Conservation (phyloP, 352 stramenopile species). For the Aphanomyces cochlioides region DNA sequence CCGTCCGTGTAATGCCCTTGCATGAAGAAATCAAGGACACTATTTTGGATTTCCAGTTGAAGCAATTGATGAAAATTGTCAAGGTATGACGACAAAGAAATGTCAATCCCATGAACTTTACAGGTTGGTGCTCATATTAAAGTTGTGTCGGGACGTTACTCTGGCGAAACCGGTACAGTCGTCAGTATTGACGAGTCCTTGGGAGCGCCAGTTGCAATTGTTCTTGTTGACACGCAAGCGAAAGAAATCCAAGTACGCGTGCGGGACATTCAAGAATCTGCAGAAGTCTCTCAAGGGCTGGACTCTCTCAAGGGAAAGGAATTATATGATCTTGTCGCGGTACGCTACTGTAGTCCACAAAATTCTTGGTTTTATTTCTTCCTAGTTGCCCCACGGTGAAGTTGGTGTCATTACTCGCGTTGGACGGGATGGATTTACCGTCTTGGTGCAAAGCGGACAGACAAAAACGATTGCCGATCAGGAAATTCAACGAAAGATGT, state of each 20-base stretch:
- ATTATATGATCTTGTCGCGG: conserved; percentile 84
- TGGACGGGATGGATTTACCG: conserved; percentile 80
- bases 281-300: conserved; percentile 83
- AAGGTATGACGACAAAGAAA: conserved; percentile 40
- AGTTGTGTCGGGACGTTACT: conserved; percentile 86
- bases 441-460: conserved; percentile 83
- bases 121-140: conserved; percentile 87
- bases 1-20: conserved; percentile 83
- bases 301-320: conserved; percentile 89
- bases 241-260: conserved; percentile 89
- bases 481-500: conserved; percentile 86
- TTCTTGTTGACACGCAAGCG: conserved; percentile 86
- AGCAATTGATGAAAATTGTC: conserved; percentile 88
- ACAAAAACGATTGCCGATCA: conserved; percentile 81
- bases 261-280: conserved; percentile 85
- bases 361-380: neutral
- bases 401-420: conserved; percentile 90
- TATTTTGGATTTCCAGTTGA: conserved; percentile 85
- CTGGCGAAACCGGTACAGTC: conserved; percentile 85
- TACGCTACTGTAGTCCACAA: conserved; percentile 32
- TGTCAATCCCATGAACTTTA: neutral
- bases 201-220: conserved; percentile 78
- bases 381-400: conserved; percentile 73
- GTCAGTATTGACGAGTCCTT: conserved; percentile 83
- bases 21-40: conserved; percentile 90